phyloP scores from a whole-genome alignment of 2,329 filamentous ascomycete genomes.

The Penicillium sp. region DNA sequence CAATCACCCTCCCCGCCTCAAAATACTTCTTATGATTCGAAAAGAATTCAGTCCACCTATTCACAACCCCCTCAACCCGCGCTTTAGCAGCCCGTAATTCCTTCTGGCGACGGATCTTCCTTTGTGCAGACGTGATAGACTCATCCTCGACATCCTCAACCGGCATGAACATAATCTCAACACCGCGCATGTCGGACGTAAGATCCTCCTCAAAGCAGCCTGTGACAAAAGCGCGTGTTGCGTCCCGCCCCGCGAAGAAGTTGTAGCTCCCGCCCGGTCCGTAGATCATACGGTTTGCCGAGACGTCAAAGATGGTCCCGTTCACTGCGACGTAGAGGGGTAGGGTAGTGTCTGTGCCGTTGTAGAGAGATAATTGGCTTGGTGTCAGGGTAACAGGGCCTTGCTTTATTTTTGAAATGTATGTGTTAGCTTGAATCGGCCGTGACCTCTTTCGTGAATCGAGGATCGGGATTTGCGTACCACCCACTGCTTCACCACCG shows the following conservation, averaged over 20 bases:
- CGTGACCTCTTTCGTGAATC: not conserved
- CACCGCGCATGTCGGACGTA: constrained; percentile 78
- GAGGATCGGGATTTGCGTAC: constrained; percentile 46
- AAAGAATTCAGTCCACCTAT: constrained; percentile 85
- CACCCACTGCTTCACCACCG: constrained; percentile 59
- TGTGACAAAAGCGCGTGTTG: constrained; percentile 83
- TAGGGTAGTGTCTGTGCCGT: constrained; percentile 70
- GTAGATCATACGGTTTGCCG: constrained; percentile 58
- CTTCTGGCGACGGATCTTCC: constrained; percentile 55
- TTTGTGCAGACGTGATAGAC: constrained; percentile 36
- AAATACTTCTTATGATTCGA: constrained; percentile 75
- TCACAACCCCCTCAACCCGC: constrained; percentile 65
- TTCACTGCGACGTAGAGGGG: constrained; percentile 89
- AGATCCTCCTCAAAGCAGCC: constrained; percentile 87
- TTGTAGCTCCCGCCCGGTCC: constrained; percentile 83
- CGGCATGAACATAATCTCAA: constrained; percentile 77
- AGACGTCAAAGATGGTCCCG: constrained; percentile 65
- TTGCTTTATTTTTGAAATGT: constrained; percentile 33
- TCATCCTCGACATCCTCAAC: constrained; percentile 58
- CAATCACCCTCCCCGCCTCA: constrained; percentile 71
- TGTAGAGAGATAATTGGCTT: constrained; percentile 68
- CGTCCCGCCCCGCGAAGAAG: constrained; percentile 83
- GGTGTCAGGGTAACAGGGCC: constrained; percentile 70
- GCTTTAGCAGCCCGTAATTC: constrained; percentile 65
- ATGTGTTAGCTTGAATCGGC: not conserved